Conservation (phyloP, 176 grass and related monocot genomes). For the Oryza punctata region DNA sequence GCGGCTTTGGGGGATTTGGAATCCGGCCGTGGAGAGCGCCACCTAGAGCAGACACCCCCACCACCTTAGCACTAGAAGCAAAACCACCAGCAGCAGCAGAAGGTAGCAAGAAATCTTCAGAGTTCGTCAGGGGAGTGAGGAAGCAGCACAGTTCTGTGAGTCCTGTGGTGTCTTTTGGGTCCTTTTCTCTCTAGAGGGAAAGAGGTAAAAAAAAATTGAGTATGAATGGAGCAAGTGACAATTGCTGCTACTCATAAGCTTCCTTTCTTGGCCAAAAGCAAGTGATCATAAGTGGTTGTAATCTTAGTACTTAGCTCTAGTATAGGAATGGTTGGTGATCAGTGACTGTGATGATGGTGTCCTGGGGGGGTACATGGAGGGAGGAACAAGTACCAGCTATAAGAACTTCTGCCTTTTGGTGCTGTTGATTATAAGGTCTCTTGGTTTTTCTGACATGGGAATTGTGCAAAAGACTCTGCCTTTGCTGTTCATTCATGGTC, state of each 20-base stretch:
- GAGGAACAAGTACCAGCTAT: background rate
- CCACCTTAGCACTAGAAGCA: slow-evolving; percentile 20
- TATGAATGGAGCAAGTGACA: background rate
- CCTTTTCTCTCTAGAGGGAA: background rate
- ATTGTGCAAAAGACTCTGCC: background rate
- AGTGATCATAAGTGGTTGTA: background rate
- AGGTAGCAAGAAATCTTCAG: background rate
- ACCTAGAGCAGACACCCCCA: slow-evolving; percentile 17
- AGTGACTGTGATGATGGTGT: background rate
- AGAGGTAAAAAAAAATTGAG: background rate
- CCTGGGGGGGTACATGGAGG: background rate
- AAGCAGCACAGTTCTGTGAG: background rate
- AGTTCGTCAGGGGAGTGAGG: background rate
- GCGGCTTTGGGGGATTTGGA: slow-evolving; percentile 56
- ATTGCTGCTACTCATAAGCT: background rate
- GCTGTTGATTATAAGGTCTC: background rate
- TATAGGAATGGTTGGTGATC: background rate
- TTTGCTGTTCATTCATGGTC: background rate
- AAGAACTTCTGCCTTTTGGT: background rate
- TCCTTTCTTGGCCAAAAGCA: background rate
- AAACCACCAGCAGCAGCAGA: background rate
- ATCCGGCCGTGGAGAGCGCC: slow-evolving; percentile 51
- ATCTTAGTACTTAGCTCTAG: background rate
- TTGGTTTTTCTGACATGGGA: background rate
- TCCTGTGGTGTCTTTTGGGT: background rate